Conservation (phyloP, 2,329 filamentous ascomycete species). For the Emmonsiellopsis sp. region DNA sequence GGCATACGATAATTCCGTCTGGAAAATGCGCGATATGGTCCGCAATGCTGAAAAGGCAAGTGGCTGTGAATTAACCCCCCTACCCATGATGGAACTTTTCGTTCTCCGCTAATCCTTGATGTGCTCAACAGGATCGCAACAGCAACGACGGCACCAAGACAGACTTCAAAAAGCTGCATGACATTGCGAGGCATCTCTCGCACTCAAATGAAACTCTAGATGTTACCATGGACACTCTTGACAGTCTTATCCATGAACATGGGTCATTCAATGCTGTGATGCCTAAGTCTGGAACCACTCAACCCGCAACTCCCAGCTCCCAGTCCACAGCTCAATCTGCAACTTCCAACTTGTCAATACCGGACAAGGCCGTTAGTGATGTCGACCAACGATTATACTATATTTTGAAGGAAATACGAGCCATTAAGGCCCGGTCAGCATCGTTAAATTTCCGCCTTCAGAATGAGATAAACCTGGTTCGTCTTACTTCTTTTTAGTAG, state of each 20-base stretch:
- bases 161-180: constrained; percentile 20
- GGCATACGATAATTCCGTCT: constrained; percentile 21
- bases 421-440: constrained; percentile 17
- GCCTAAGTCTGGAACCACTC: neutral
- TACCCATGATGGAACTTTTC: no score
- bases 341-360: neutral
- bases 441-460: constrained; percentile 21
- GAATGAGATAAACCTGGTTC: constrained; percentile 27
- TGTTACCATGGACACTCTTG: constrained; percentile 20
- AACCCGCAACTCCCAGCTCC: neutral
- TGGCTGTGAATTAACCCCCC: no score
- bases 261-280: constrained; percentile 8
- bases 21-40: constrained; percentile 21
- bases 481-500: neutral
- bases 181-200: constrained; percentile 23
- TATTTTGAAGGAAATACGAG: constrained; percentile 18
- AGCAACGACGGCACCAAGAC: neutral
- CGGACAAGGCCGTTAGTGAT: neutral
- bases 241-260: constrained; percentile 16
- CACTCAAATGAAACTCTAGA: constrained; percentile 24
- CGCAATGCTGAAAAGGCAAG: constrained; percentile 21
- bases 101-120: neutral
- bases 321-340: neutral
- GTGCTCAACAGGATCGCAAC: neutral
- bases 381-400: constrained; percentile 12